Evolutionary conservation across 2,329 filamentous ascomycete genomes (phyloP).

Genomic region (Xylaria multiplex): DNA sequence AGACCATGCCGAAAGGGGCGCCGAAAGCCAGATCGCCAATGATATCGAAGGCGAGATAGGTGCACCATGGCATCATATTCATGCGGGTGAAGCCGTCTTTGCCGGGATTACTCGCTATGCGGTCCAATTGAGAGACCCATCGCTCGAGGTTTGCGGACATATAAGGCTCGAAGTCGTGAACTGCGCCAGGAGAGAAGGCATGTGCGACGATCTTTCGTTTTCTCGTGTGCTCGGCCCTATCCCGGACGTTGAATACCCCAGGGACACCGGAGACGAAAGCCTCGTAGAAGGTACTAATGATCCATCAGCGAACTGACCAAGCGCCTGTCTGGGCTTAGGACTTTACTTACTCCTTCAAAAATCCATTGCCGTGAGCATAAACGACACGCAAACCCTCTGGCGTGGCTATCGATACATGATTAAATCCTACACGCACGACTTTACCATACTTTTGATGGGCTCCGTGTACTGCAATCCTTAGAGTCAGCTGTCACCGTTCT

Average conservation of each 20-base stretch:
- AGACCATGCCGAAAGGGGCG: constrained; percentile 33
- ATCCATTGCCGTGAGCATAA: constrained; percentile 32
- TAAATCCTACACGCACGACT: constrained; percentile 33
- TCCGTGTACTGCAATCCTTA: constrained; percentile 19
- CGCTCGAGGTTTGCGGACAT: constrained; percentile 33
- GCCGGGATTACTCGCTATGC: constrained; percentile 11
- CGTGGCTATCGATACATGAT: constrained; percentile 34
- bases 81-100: constrained; percentile 22
- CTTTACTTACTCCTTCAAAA: constrained; percentile 35
- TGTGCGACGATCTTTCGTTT: constrained; percentile 34
- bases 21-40: constrained; percentile 33
- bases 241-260: constrained; percentile 26
- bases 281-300: constrained; percentile 27
- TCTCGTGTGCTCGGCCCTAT: constrained; percentile 31
- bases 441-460: constrained; percentile 31
- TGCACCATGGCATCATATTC: constrained; percentile 35
- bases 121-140: constrained; percentile 31
- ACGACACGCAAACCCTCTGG: constrained; percentile 29
- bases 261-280: constrained; percentile 32
- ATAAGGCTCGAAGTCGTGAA: constrained; percentile 35
- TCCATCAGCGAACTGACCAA: constrained; percentile 1
- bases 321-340: too few relatives aligned
- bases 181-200: constrained; percentile 32
- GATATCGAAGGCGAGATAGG: constrained; percentile 34
- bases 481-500: neutral